Percentiles rank a stretch among this genome's conserved stretches.
These are phyloP conservation scores for Capillidium heterosporum DNA, from an alignment of 371 early-diverging fungal species.

Conservation along the genomic window DNA sequence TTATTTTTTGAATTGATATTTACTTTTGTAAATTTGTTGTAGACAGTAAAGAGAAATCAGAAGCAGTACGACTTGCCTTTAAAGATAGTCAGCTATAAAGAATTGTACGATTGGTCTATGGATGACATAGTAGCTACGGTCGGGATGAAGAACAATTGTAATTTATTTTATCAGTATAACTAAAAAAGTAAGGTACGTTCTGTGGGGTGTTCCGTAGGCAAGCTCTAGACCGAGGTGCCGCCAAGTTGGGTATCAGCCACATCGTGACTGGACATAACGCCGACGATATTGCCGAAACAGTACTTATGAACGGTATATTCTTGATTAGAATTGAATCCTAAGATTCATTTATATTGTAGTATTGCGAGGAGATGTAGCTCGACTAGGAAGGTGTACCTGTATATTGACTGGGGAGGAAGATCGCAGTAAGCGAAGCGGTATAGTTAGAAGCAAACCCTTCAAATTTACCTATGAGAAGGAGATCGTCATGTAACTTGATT, in stretches of 20 bases:
- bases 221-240: slow-evolving; percentile 94
- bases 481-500: slow-evolving; percentile 77
- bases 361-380: slow-evolving; percentile 91
- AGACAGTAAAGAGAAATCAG: slow-evolving; percentile 91
- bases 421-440: slow-evolving; percentile 16
- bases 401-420: slow-evolving; percentile 66
- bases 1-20: neutral
- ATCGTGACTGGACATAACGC: slow-evolving; percentile 99
- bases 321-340: neutral
- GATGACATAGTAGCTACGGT: slow-evolving; percentile 92
- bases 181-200: slow-evolving; percentile 48
- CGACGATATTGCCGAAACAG: slow-evolving; percentile 99
- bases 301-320: slow-evolving; percentile 90
- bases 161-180: slow-evolving; percentile 2
- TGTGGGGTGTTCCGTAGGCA: slow-evolving; percentile 99
- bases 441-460: slow-evolving; percentile 94
- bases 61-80: slow-evolving; percentile 86
- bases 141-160: slow-evolving; percentile 95
- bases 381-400: slow-evolving; percentile 87
- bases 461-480: slow-evolving; percentile 99
- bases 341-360: slow-evolving; percentile 26
- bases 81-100: slow-evolving; percentile 86
- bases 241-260: slow-evolving; percentile 77
- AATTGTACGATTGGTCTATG: slow-evolving; percentile 97
- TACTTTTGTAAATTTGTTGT: neutral